Evolutionary conservation across 768 basidiomycete genomes (phyloP).

Genomic region (Boletus speciosus): DNA sequence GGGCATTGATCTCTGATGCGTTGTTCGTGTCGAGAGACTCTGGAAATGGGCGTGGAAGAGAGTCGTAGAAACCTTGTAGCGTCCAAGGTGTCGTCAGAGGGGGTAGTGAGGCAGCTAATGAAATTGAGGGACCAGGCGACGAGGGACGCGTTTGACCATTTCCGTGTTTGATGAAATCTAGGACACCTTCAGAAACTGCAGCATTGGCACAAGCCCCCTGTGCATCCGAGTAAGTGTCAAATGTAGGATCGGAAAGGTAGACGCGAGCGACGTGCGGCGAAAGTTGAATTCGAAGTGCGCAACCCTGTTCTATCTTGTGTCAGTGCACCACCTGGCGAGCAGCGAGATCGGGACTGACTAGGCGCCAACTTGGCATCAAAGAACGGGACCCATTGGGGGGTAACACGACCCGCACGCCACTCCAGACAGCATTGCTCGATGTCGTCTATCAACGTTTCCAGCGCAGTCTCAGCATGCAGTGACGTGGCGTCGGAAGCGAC

Average conservation of each 20-base stretch:
- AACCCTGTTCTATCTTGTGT: slow-evolving; percentile 44
- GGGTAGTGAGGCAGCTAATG: slow-evolving; percentile 2
- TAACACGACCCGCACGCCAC: slow-evolving; percentile 51
- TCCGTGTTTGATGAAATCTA: slow-evolving; percentile 57
- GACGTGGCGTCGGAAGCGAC: neutral
- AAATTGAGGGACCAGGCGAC: slow-evolving; percentile 12
- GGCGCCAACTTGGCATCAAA: slow-evolving; percentile 42
- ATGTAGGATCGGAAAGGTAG: slow-evolving; percentile 48
- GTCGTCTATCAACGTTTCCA: slow-evolving; percentile 28
- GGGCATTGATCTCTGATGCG: slow-evolving; percentile 51
- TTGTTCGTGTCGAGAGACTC: slow-evolving; percentile 46
- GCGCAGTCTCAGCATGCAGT: neutral
- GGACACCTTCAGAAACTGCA: slow-evolving; percentile 50
- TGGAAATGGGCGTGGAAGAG: slow-evolving; percentile 62
- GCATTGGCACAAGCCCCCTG: slow-evolving; percentile 50
- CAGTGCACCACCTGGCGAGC: neutral
- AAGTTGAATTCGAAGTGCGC: slow-evolving; percentile 53
- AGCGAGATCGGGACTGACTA: slow-evolving; percentile 33
- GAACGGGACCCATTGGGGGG: slow-evolving; percentile 52
- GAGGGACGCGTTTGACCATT: slow-evolving; percentile 47
- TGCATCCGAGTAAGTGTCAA: slow-evolving; percentile 42
- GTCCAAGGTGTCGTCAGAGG: slow-evolving; percentile 30
- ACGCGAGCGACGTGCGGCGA: slow-evolving; percentile 47
- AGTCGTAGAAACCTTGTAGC: slow-evolving; percentile 59
- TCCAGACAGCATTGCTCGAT: slow-evolving; percentile 55